Conservation (phyloP, 805 yeast species). For the Lachancea dasiensis region DNA sequence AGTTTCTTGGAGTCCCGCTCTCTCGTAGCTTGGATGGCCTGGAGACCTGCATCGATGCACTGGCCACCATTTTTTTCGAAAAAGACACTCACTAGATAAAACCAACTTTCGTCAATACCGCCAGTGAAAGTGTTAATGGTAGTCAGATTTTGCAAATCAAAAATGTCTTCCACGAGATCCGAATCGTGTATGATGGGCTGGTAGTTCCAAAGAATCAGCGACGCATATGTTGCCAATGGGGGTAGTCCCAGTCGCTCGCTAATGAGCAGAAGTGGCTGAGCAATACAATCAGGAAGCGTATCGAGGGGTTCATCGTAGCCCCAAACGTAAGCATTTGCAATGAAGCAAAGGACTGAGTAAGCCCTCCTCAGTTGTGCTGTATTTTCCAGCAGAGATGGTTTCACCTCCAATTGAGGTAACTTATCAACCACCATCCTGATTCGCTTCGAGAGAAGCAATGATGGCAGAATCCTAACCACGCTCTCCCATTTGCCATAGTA, state of each 20-base stretch:
- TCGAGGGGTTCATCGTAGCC: constrained; percentile 58
- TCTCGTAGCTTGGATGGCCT: constrained; percentile 54
- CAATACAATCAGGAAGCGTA: constrained; percentile 58
- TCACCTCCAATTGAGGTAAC: constrained; percentile 51
- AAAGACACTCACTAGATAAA: constrained; percentile 79
- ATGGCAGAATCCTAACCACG: constrained; percentile 60
- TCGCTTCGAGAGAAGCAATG: constrained; percentile 59
- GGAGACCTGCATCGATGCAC: constrained; percentile 59
- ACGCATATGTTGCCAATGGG: constrained; percentile 84
- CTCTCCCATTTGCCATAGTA: constrained; percentile 78
- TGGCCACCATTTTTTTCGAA: constrained; percentile 80
- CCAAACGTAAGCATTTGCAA: constrained; percentile 91
- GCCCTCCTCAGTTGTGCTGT: constrained; percentile 68
- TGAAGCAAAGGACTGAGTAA: constrained; percentile 67
- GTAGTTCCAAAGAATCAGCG: constrained; percentile 85
- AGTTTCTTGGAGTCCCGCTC: constrained; percentile 38
- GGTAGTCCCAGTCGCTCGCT: constrained; percentile 64
- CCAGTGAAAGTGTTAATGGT: constrained; percentile 86
- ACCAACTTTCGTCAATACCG: constrained; percentile 88
- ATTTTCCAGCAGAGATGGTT: constrained; percentile 33
- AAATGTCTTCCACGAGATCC: constrained; percentile 30
- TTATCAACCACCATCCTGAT: constrained; percentile 59
- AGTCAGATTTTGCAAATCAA: constrained; percentile 64
- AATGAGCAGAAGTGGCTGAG: constrained; percentile 61
- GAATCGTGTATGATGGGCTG: constrained; percentile 42